These are phyloP conservation scores for Beauveria caledonica DNA, from an alignment of 2,329 filamentous ascomycete species.

Conservation along the genomic window DNA sequence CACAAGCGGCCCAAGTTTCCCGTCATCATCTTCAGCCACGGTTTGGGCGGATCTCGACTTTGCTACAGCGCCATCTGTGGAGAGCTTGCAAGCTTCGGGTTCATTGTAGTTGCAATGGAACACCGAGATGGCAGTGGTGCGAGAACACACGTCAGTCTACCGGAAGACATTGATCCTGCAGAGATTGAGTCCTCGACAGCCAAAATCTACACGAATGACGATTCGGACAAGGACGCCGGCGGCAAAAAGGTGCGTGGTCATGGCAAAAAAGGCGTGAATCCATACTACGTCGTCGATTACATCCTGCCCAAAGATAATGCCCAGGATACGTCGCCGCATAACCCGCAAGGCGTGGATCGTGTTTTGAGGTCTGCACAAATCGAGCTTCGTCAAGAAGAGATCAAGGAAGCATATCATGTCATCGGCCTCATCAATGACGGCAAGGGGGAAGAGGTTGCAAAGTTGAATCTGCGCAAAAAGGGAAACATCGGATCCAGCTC, in stretches of 20 bases:
- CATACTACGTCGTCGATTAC: slow-evolving; percentile 49
- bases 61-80: slow-evolving; percentile 56
- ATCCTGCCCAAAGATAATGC: slow-evolving; percentile 52
- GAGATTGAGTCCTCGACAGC: slow-evolving; percentile 23
- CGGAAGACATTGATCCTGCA: slow-evolving; percentile 28
- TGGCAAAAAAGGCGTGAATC: slow-evolving; percentile 20
- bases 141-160: slow-evolving; percentile 51
- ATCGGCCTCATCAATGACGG: slow-evolving; percentile 48
- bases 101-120: slow-evolving; percentile 56
- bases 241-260: slow-evolving; percentile 25
- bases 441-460: slow-evolving; percentile 40
- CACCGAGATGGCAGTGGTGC: slow-evolving; percentile 58
- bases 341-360: slow-evolving; percentile 50
- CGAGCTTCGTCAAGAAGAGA: slow-evolving; percentile 53
- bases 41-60: slow-evolving; percentile 54
- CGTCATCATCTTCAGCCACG: slow-evolving; percentile 58
- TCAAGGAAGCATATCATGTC: slow-evolving; percentile 53
- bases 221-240: slow-evolving; percentile 19
- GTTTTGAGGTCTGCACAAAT: slow-evolving; percentile 54
- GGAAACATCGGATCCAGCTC: slow-evolving; percentile 53
- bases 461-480: slow-evolving; percentile 45
- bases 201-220: slow-evolving; percentile 17
- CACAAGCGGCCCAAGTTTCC: slow-evolving; percentile 43
- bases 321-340: slow-evolving; percentile 43
- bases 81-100: slow-evolving; percentile 58